phyloP scores from a whole-genome alignment of 176 grass and related monocot species.

The Phyllostachys edulis region DNA sequence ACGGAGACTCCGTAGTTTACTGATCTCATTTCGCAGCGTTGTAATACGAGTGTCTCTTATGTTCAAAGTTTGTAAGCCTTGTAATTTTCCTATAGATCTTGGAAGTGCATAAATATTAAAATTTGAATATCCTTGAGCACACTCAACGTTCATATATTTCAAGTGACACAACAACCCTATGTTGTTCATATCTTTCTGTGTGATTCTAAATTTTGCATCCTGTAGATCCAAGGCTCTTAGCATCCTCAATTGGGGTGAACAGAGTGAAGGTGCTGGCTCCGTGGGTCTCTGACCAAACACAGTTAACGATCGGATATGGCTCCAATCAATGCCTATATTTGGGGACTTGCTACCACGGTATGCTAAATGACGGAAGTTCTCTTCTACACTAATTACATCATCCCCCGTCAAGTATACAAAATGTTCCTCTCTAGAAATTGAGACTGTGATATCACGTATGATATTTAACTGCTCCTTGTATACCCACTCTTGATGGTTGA shows the following conservation, averaged over 20 bases:
- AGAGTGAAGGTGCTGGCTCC: neutral
- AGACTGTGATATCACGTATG: neutral
- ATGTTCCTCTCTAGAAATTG: neutral
- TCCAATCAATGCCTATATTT: neutral
- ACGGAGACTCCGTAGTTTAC: neutral
- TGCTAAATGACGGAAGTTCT: neutral
- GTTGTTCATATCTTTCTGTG: neutral
- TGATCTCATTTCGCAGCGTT: neutral
- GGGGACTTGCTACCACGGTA: neutral
- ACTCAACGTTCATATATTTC: neutral
- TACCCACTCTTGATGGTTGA: neutral
- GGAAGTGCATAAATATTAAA: neutral
- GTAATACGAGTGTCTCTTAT: neutral
- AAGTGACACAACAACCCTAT: neutral
- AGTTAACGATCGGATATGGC: neutral
- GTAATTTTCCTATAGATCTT: constrained; percentile 20
- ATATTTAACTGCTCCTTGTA: constrained; percentile 7
- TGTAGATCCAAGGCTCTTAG: neutral
- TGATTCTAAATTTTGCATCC: neutral
- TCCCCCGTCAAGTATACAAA: neutral
- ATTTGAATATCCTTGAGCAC: accelerated
- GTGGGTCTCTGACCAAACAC: neutral
- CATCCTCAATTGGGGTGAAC: neutral
- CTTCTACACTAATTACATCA: neutral
- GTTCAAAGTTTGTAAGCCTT: neutral